A percentile compares a stretch with the other conserved stretches of the same genome.
phyloP scores from a whole-genome alignment of 2,329 filamentous ascomycete genomes.

The Trichoderma afroharzianum region DNA sequence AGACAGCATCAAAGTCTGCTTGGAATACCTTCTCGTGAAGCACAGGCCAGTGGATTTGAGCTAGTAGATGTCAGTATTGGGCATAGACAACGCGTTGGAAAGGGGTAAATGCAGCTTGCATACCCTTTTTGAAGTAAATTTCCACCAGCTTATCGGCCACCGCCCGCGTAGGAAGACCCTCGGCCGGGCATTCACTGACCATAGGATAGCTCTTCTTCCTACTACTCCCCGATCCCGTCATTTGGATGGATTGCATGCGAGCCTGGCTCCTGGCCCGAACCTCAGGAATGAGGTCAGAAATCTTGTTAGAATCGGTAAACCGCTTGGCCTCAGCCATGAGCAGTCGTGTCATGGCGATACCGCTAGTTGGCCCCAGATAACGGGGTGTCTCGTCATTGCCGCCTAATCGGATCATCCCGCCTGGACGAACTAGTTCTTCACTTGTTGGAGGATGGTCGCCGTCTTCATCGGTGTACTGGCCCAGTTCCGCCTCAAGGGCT shows the following conservation, averaged over 20 bases:
- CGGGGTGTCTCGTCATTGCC: constrained; percentile 82
- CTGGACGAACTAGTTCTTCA: constrained; percentile 83
- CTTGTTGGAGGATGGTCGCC: constrained; percentile 64
- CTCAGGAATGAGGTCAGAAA: constrained; percentile 86
- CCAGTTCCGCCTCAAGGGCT: constrained; percentile 76
- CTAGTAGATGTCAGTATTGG: constrained; percentile 42
- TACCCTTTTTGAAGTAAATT: constrained; percentile 81
- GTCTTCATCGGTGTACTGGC: constrained; percentile 73
- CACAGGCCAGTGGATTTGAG: constrained; percentile 82
- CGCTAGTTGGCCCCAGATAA: constrained; percentile 89
- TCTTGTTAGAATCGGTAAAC: constrained; percentile 84
- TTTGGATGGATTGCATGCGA: constrained; percentile 57
- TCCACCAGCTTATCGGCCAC: constrained; percentile 77
- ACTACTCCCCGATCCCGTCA: constrained; percentile 46
- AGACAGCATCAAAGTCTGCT: constrained; percentile 75
- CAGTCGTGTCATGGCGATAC: constrained; percentile 89
- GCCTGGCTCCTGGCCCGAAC: constrained; percentile 55
- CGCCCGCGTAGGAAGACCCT: constrained; percentile 66
- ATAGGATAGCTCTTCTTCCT: constrained; percentile 87
- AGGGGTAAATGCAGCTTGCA: constrained; percentile 22
- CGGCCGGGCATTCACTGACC: constrained; percentile 79
- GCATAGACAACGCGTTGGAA: neutral
- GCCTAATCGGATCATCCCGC: constrained; percentile 78
- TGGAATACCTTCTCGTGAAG: constrained; percentile 80
- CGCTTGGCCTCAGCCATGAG: constrained; percentile 96